Evolutionary conservation across 1,139 yeast species (phyloP), one percentile per base, ranked within the genome.

Genomic region (Candida dubliniensis): DNA sequence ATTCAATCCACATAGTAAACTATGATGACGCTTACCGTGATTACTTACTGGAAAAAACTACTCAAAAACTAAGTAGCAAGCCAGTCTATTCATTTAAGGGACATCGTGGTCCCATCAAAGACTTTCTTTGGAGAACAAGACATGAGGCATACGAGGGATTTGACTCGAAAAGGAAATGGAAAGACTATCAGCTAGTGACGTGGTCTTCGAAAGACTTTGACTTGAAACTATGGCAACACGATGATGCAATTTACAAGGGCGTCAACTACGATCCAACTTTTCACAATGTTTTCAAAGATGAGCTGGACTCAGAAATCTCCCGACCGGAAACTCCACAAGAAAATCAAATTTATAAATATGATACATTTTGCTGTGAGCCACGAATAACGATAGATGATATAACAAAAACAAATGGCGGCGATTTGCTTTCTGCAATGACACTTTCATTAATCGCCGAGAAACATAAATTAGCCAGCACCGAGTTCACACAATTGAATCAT

Each of bases 201-300:
- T 93, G 98, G 97, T 85, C 96, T 0, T 82, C 87, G 15, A 68
- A 61, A 49, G 99, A 93, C 59, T 80, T 82, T 53, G 96, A 89
- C 58, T 68, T 93, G 47, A 76, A 91, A 48, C 65, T 91, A 41
- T 91, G 97, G 98, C 87, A 90, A 0, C 73, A 83, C 35, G 73
- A 78, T 40, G 83, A 82, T 8, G 73, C 74, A 3, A 61, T 84
- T 13, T 82, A 87, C 57, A 77, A 73, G 14, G 71, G 74, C 39
- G 83, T 87, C 26, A 75, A 79, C 49, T 85, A 79, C 58, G 72
- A 76, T 46, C 77, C 77, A 2, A 54, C 66, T 12, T 63, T 69
- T 49, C 62, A 64, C 31, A 59, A 58, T 29, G 59, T 67, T 1
- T 52, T 70, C 27, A 64, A 60, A 14, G 54, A 45, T 5, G 60